Percentiles rank a stretch among this genome's conserved stretches.
These are phyloP conservation scores for Ballota nigra DNA, from an alignment of 257 asterid genomes.

Conservation along the genomic window DNA sequence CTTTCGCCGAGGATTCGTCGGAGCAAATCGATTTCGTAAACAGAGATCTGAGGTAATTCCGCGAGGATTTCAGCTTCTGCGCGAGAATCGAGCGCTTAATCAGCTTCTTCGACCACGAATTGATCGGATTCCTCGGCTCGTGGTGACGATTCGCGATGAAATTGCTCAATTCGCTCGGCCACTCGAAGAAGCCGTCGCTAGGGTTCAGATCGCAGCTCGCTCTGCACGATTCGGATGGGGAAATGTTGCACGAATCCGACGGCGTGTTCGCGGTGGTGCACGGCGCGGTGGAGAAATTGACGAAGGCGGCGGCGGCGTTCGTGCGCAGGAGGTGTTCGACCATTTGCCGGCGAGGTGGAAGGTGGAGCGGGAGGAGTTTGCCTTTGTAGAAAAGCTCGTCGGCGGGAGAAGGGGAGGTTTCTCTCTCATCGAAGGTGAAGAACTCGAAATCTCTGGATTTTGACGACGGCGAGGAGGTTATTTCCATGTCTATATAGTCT, in stretches of 20 bases:
- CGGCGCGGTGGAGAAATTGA: constrained; percentile 44
- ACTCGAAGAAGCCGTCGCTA: constrained; percentile 45
- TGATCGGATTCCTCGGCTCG: constrained; percentile 18
- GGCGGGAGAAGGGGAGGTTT: constrained; percentile 43
- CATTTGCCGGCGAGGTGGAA: constrained; percentile 17
- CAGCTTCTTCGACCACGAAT: constrained; percentile 38
- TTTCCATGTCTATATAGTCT: constrained; percentile 51
- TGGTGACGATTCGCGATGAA: constrained; percentile 20
- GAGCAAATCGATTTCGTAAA: constrained; percentile 21
- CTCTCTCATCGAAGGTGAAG: constrained; percentile 33
- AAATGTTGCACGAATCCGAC: constrained; percentile 44
- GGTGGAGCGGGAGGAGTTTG: constrained; percentile 69
- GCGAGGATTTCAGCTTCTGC: constrained; percentile 35
- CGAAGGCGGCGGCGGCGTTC: constrained; percentile 36
- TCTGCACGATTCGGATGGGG: constrained; percentile 66
- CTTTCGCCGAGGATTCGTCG: background rate
- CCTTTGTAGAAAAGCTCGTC: constrained; percentile 82
- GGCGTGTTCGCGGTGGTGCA: constrained; percentile 44
- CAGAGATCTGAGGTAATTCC: constrained; percentile 30
- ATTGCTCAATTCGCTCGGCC: constrained; percentile 45
- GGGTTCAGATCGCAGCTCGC: constrained; percentile 61
- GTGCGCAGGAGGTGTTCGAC: constrained; percentile 1
- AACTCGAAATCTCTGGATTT: constrained; percentile 59
- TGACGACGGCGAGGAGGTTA: constrained; percentile 29
- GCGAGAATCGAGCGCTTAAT: constrained; percentile 19